Evolutionary conservation across 345 rosid species (phyloP).

Genomic region (Boechera divaricarpa): DNA sequence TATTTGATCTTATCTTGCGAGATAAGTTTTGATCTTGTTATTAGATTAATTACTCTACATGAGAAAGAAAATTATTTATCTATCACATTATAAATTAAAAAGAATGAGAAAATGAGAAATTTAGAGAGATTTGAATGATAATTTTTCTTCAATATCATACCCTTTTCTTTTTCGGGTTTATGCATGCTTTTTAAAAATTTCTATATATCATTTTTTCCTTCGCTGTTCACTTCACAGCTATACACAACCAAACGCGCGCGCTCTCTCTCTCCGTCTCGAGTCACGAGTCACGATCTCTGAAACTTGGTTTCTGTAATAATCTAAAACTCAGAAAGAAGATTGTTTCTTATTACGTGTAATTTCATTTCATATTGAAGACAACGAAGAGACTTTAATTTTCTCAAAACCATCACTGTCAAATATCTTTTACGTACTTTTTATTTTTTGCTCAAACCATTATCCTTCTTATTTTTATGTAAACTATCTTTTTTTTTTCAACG

Average conservation of each 20-base stretch:
- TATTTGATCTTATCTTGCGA: too few relatives aligned
- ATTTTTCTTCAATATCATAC: too few relatives aligned
- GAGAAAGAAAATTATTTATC: not conserved
- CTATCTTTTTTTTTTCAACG: not conserved
- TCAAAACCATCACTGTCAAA: constrained; percentile 39
- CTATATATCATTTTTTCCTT: not conserved
- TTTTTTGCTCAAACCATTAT: not conserved
- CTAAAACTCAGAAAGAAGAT: constrained; percentile 35
- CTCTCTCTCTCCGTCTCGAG: constrained; percentile 7
- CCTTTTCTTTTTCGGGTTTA: constrained; percentile 9
- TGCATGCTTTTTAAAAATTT: not conserved
- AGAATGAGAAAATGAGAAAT: not conserved
- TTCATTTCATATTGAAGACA: constrained; percentile 42
- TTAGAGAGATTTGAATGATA: too few relatives aligned
- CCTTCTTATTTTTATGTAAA: constrained; percentile 8
- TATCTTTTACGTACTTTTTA: constrained; percentile 19
- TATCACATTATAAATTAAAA: too few relatives aligned
- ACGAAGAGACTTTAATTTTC: constrained; percentile 35
- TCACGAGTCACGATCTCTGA: constrained; percentile 37
- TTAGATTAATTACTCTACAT: not conserved
- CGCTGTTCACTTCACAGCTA: constrained; percentile 22
- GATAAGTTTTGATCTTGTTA: not conserved
- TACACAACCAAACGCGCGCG: not conserved
- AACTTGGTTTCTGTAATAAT: constrained; percentile 36
- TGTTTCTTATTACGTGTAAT: constrained; percentile 44